Base-by-base conservation (phyloP, 1,284 basidiomycete species). In the Vanrija sp. region DNA sequence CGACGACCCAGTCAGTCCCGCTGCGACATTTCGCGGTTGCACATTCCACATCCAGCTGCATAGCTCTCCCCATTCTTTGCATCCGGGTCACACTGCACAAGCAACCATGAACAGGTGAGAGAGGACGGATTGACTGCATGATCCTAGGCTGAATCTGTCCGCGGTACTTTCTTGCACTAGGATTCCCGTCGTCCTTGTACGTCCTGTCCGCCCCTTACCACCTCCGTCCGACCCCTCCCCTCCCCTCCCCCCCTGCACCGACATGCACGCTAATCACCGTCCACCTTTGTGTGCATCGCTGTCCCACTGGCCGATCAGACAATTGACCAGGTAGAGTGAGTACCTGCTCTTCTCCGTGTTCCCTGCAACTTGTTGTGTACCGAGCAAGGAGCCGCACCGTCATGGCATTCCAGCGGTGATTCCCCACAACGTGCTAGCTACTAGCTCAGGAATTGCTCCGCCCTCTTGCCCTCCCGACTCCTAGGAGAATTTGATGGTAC, bases 281-380 rank as follows among this genome's bases (percentile, higher is more conserved):
- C 37, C 39, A 10, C 22, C 18, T 15, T 19, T 41, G 35, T 20
- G n/a, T 36, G 14, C 19, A 27, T 27, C 23, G 16, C 16, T 16
- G n/a, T 44, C 24, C 35, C 16, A 41, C 20, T 25, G 25, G 35
- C 23, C 38, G 38, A 49, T 35, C 16, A 57, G 54, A 54, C 59
- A 14, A 57, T 60, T 41, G 59, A 60, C 41, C 55, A 60, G 37
- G 24, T 60, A 24, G 59, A 60, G 59, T 60, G 35, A 20, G 57
- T 59, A 6, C 27, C n/a, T 10, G 9, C 19, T 35, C 16, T 14
- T 31, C 14, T 18, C 22, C 31, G 39, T 36, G 4, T 10, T 23
- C 38, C n/a, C 31, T 31, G 31, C 31, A 31, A 31, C 8, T 31
- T 14, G 8, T 9, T 14, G 10, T 31, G 31, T 31, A 31, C 31